Base-by-base conservation (phyloP, 2,329 filamentous ascomycete genomes). In the Pseudonectria foliicola region DNA sequence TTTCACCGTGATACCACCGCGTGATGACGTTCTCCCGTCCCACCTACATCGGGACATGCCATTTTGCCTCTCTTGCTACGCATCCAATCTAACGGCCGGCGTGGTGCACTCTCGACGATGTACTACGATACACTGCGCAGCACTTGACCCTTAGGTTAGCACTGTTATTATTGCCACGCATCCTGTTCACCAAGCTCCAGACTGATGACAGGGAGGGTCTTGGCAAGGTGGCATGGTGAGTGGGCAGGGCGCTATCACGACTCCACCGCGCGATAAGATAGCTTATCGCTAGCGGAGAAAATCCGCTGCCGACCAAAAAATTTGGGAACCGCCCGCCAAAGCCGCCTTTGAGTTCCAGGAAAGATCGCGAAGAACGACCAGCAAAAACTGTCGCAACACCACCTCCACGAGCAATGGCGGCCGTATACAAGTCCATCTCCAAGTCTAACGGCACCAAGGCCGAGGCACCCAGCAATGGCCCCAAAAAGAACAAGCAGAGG, bases 351-450 rank as follows among this genome's bases (percentile, higher is more conserved):
- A 29, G 18, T 21, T 21, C 18, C 8, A 16, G 27, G n/a, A 14
- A 7, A 29, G 14, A 16, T 29, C 27, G 27, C 27, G 27, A 29
- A 45, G 11, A n/a, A 24, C 18, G 18, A 3, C 15, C 24, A 27
- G n/a, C 24, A 34, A 18, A 6, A 13, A 6, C 12, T 37, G 31
- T 29, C 33, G 35, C 46, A 37, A 41, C 23, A 37, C 35, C 25
- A 27, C 39, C 15, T 34, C 26, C 25, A 18, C 5, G 48, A 34
- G 55, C 35, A 34, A 56, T 86, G 82, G 80, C 81, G 32, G 69
- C 82, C 27, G 81, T 86, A 16, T 86, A 85, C 66, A 86, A 86
- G 57, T 79, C 81, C 12, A 65, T 87, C 34, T 81, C 79, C 6
- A 85, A 82, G 61, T 61, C 64, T 36, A 66, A 62, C 35, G 62